Evolutionary conservation across 2,329 filamentous ascomycete species (phyloP).

Genomic region (Cladosporium sp.): DNA sequence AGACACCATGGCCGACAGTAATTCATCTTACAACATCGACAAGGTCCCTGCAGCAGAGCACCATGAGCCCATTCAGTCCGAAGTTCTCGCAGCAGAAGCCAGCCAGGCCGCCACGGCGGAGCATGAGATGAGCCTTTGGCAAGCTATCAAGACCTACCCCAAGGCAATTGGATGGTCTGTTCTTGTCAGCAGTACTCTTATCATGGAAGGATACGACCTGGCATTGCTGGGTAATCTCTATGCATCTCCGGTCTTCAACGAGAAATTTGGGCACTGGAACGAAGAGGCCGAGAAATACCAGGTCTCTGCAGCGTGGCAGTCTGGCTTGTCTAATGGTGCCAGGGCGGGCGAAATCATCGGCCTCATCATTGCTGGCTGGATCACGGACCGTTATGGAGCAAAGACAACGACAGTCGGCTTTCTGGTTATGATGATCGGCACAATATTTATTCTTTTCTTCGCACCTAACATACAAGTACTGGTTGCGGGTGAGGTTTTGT

Average conservation of each 20-base stretch:
- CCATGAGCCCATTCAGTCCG: slow-evolving; percentile 1
- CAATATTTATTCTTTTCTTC: slow-evolving; percentile 49
- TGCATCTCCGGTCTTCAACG: slow-evolving; percentile 28
- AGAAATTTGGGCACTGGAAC: slow-evolving; percentile 35
- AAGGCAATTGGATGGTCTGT: slow-evolving; percentile 32
- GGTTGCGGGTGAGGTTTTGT: slow-evolving; percentile 30
- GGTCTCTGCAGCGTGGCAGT: slow-evolving; percentile 55
- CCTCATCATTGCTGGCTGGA: slow-evolving; percentile 62
- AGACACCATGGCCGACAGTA: background rate
- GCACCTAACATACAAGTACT: slow-evolving; percentile 31
- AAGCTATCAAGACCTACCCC: slow-evolving; percentile 11
- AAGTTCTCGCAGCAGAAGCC: slow-evolving; percentile 9
- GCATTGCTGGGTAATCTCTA: slow-evolving; percentile 34
- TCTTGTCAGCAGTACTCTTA: slow-evolving; percentile 31
- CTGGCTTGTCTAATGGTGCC: slow-evolving; percentile 53
- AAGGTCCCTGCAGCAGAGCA: slow-evolving; percentile 2
- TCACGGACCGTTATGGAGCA: slow-evolving; percentile 50
- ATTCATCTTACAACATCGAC: background rate
- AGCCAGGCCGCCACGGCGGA: slow-evolving; percentile 6
- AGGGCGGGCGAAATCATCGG: slow-evolving; percentile 56
- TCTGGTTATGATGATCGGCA: slow-evolving; percentile 50
- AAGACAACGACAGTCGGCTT: slow-evolving; percentile 55
- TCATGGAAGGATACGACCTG: slow-evolving; percentile 41
- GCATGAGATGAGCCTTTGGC: slow-evolving; percentile 6
- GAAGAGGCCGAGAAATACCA: slow-evolving; percentile 37